phyloP scores from a whole-genome alignment of 192 early-diverging fungal genomes.

The Lunasporangiospora selenospora region DNA sequence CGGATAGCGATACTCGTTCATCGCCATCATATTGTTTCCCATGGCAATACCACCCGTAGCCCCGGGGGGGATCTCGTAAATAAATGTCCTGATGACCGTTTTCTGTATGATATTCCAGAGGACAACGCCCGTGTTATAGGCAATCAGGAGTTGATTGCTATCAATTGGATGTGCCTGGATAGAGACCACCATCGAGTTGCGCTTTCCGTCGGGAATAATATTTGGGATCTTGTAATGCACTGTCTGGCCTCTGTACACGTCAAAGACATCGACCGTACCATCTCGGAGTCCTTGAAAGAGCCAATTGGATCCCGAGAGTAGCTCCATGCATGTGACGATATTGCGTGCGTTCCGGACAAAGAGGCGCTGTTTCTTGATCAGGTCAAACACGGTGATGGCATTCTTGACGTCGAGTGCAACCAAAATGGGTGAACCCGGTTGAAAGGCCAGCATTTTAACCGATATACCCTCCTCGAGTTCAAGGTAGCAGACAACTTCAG shows the following conservation, averaged over 20 bases:
- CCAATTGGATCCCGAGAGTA: constrained; percentile 57
- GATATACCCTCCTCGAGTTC: constrained; percentile 37
- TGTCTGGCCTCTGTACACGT: constrained; percentile 46
- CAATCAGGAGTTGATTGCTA: constrained; percentile 59
- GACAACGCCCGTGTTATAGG: constrained; percentile 52
- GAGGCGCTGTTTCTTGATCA: constrained; percentile 46
- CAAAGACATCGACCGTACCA: constrained; percentile 57
- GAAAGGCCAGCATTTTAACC: constrained; percentile 59
- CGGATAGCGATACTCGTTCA: constrained; percentile 31
- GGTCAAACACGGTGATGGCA: constrained; percentile 56
- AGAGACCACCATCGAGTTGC: constrained; percentile 49
- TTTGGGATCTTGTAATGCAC: constrained; percentile 53
- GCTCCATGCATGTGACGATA: constrained; percentile 55
- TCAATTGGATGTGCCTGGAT: constrained; percentile 60
- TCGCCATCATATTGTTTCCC: neutral
- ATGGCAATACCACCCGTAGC: constrained; percentile 24
- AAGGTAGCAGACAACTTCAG: constrained; percentile 25
- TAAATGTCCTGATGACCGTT: constrained; percentile 28
- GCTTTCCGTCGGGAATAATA: constrained; percentile 41
- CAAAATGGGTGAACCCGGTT: constrained; percentile 55
- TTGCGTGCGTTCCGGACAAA: constrained; percentile 45
- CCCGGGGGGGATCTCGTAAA: constrained; percentile 32
- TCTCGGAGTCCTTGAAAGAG: constrained; percentile 57
- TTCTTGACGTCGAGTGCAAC: constrained; percentile 55
- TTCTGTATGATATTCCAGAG: constrained; percentile 61